Conservation (phyloP, 495 filamentous ascomycete genomes). For the Podospora fimiseda region DNA sequence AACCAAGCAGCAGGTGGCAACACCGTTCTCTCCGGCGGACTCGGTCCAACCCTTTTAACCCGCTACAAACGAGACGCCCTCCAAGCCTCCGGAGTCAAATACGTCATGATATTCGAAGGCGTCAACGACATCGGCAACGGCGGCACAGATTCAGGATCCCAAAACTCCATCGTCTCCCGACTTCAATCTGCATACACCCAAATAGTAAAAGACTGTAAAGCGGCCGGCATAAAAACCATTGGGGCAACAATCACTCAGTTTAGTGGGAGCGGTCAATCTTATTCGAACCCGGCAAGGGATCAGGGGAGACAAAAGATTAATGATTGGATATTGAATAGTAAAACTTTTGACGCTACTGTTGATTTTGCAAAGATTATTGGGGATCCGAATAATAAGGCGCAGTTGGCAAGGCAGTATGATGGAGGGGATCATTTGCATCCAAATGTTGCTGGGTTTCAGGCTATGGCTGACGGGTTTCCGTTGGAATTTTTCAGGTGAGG, state of each 20-base stretch:
- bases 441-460: conserved; percentile 57
- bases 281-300: conserved; percentile 52
- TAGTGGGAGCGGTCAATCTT: conserved; percentile 40
- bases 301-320: conserved; percentile 55
- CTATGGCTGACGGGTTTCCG: conserved; percentile 55
- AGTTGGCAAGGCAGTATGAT: conserved; percentile 48
- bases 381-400: conserved; percentile 39
- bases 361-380: conserved; percentile 58
- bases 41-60: conserved; percentile 55
- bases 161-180: conserved; percentile 43
- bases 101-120: conserved; percentile 65
- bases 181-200: conserved; percentile 53
- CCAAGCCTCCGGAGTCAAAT: conserved; percentile 43
- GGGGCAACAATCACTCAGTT: conserved; percentile 68
- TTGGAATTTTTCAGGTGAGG: conserved; percentile 44
- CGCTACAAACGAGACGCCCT: conserved; percentile 62
- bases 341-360: conserved; percentile 54
- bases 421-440: conserved; percentile 69
- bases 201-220: conserved; percentile 52
- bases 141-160: conserved; percentile 38
- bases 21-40: conserved; percentile 54
- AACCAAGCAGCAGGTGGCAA: conserved; percentile 76
- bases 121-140: conserved; percentile 63
- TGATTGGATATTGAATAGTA: conserved; percentile 53
- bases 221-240: conserved; percentile 50